These are phyloP conservation scores for Gossypium anomalum DNA, from an alignment of 345 rosid genomes.

Conservation along the genomic window DNA sequence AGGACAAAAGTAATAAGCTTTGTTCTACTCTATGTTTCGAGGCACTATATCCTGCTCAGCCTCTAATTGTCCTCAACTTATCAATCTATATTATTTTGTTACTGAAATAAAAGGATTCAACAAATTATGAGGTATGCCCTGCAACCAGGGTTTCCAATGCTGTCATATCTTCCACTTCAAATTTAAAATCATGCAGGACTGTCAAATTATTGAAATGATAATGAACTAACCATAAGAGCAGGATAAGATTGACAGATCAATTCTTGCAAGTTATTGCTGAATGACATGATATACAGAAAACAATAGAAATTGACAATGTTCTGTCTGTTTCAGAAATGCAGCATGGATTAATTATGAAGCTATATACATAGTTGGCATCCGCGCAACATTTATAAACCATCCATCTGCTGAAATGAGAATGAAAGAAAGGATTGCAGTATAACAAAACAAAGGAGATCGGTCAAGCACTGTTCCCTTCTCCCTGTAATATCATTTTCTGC, in stretches of 20 bases:
- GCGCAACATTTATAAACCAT: slow-evolving; percentile 13
- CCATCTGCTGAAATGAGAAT: background rate
- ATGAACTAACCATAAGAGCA: background rate
- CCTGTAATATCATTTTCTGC: slow-evolving; percentile 21
- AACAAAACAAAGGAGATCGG: slow-evolving; percentile 14
- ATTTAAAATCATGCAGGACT: background rate
- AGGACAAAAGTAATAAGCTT: too few species aligned
- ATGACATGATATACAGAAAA: slow-evolving; percentile 22
- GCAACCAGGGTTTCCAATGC: background rate
- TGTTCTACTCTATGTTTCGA: too few species aligned
- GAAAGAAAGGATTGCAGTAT: slow-evolving; percentile 15
- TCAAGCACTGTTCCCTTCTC: slow-evolving; percentile 10
- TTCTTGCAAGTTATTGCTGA: slow-evolving; percentile 15
- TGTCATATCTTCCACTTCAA: background rate
- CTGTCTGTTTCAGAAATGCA: slow-evolving; percentile 15
- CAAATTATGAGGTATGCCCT: too few species aligned
- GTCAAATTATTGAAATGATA: background rate
- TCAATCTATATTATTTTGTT: too few species aligned
- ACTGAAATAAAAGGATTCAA: too few species aligned
- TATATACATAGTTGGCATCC: slow-evolving; percentile 26
- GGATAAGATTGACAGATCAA: background rate
- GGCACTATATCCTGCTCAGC: too few species aligned
- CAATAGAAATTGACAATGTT: slow-evolving; percentile 5
- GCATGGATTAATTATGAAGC: slow-evolving; percentile 1
- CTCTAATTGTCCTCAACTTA: too few species aligned